Percentiles rank a stretch among this genome's conserved stretches.
Evolutionary conservation across 257 asterid genomes (phyloP).

Genomic region (Ilex asprella): DNA sequence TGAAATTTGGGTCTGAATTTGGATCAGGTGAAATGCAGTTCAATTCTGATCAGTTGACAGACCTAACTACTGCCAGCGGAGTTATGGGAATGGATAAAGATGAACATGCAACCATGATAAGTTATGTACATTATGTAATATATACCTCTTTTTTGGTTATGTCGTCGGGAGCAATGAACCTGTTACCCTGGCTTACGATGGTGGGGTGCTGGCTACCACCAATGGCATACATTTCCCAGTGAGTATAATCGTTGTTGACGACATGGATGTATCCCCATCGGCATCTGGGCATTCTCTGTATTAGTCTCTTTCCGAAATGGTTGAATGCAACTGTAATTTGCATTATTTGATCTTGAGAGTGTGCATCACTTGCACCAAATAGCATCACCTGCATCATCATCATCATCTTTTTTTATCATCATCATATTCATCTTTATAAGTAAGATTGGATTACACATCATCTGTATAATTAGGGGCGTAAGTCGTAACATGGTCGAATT

Average conservation of each 20-base stretch:
- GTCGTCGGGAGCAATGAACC: constrained; percentile 23
- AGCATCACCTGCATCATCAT: constrained; percentile 23
- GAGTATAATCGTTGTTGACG: constrained; percentile 38
- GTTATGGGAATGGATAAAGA: too few species aligned
- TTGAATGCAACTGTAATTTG: constrained; percentile 49
- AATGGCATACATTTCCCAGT: constrained; percentile 40
- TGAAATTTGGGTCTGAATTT: too few species aligned
- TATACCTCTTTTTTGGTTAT: constrained; percentile 26
- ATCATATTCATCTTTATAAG: too few species aligned
- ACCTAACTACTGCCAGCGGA: too few species aligned
- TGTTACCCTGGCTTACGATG: constrained; percentile 40
- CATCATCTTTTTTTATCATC: too few species aligned
- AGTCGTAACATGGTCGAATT: too few species aligned
- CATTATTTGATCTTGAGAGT: constrained; percentile 26
- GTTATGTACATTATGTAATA: not conserved
- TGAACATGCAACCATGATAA: too few species aligned
- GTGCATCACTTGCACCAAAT: constrained; percentile 21
- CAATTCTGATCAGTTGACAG: too few species aligned
- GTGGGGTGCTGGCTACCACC: constrained; percentile 38
- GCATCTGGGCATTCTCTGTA: constrained; percentile 45
- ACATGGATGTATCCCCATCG: constrained; percentile 27
- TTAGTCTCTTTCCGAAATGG: constrained; percentile 43
- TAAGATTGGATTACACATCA: too few species aligned
- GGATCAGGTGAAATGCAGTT: too few species aligned
- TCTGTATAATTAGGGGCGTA: too few species aligned